Conservation (phyloP, 495 filamentous ascomycete genomes). For the Penicillium longicatenatum region DNA sequence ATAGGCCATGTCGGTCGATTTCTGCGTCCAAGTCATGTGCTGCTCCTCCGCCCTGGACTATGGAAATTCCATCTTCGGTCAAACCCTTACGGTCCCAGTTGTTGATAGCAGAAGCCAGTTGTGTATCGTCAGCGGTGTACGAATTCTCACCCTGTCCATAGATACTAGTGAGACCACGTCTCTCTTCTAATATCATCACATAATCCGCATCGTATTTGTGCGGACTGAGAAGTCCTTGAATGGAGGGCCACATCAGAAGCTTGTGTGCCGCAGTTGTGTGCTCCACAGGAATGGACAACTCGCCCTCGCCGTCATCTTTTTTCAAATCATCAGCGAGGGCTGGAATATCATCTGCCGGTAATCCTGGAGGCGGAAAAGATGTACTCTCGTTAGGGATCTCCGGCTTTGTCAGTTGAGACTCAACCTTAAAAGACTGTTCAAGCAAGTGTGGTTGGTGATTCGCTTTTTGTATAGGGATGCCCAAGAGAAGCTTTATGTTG, state of each 20-base stretch:
- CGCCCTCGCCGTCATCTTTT: conserved; percentile 44
- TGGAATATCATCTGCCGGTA: not conserved
- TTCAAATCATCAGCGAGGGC: conserved; percentile 14
- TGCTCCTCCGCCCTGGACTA: not conserved
- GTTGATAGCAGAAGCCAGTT: conserved; percentile 13
- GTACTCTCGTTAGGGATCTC: not conserved
- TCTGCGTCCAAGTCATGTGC: conserved; percentile 35
- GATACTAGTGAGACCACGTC: conserved; percentile 71
- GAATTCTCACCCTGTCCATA: conserved; percentile 78
- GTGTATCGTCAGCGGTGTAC: conserved; percentile 46
- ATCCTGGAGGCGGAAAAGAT: not conserved
- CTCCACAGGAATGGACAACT: conserved; percentile 69
- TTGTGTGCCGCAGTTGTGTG: conserved; percentile 83
- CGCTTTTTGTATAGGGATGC: no score
- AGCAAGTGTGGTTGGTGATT: not conserved
- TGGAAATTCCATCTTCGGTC: not conserved
- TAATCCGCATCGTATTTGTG: conserved; percentile 58
- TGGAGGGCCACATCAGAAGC: conserved; percentile 70
- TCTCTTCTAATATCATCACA: conserved; percentile 74
- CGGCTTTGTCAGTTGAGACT: not conserved
- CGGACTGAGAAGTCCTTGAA: conserved; percentile 54
- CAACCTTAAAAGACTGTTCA: not conserved
- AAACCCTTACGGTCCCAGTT: not conserved
- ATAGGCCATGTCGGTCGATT: conserved; percentile 59
- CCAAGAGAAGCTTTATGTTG: not conserved